Percentiles rank a stretch among this genome's conserved stretches.
phyloP scores from a whole-genome alignment of 805 yeast species.

The Nakazawaea sp. region DNA sequence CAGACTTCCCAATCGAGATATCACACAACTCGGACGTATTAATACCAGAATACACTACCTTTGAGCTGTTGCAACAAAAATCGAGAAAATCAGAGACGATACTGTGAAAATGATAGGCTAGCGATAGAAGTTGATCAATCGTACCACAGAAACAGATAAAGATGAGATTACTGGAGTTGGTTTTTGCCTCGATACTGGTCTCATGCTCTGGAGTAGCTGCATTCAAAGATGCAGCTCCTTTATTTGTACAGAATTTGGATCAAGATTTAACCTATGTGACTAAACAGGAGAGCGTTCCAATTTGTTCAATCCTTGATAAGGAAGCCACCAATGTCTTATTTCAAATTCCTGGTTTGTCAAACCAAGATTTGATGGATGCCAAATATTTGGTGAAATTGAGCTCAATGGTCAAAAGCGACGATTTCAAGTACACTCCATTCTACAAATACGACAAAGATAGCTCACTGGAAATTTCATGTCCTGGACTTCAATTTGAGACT shows the following conservation, averaged over 20 bases:
- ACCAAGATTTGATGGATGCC: conserved; percentile 10
- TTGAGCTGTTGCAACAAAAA: too few species aligned
- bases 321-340: conserved; percentile 4
- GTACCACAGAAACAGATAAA: too few species aligned
- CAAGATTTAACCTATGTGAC: conserved; percentile 15
- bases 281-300: conserved; percentile 7
- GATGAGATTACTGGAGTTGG: neutral
- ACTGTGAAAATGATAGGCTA: too few species aligned
- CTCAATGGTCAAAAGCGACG: conserved; percentile 1
- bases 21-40: too few species aligned
- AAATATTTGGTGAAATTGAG: neutral
- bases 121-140: too few species aligned
- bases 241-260: conserved; percentile 16
- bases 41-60: too few species aligned
- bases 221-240: conserved; percentile 25
- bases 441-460: conserved; percentile 2
- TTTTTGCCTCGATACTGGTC: neutral
- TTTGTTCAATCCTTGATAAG: conserved; percentile 7
- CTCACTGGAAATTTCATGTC: too few species aligned
- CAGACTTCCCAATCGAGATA: too few species aligned
- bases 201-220: conserved; percentile 11
- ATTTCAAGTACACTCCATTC: conserved; percentile 6
- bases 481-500: too few species aligned
- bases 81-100: too few species aligned
- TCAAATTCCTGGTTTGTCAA: conserved; percentile 12